Evolutionary conservation across 306 rosid genomes (phyloP).

Genomic region (Trifolium dubium): DNA sequence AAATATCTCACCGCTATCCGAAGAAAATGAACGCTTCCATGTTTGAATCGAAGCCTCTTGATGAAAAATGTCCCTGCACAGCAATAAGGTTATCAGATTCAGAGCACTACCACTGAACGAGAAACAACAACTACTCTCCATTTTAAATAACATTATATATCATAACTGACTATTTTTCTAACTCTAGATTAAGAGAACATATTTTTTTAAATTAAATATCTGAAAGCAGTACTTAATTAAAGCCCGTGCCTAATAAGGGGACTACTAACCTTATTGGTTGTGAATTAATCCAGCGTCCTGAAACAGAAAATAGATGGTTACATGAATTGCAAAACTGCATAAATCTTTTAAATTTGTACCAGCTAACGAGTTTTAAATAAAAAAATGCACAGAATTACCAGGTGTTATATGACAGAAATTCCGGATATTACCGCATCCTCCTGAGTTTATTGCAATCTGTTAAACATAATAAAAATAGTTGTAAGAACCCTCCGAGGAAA

Average conservation of each 20-base stretch:
- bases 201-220: background rate
- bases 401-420: constrained; percentile 52
- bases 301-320: constrained; percentile 20
- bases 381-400: constrained; percentile 48
- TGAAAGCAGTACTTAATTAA: constrained; percentile 26
- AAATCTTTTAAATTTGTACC: constrained; percentile 1
- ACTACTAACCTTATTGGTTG: constrained; percentile 60
- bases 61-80: constrained; percentile 52
- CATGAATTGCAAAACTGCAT: constrained; percentile 28
- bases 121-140: constrained; percentile 14
- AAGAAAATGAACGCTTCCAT: constrained; percentile 70
- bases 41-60: constrained; percentile 49
- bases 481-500: constrained; percentile 25
- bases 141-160: constrained; percentile 12
- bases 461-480: constrained; percentile 33
- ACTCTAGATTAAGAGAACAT: background rate
- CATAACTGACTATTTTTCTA: constrained; percentile 20
- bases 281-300: constrained; percentile 59
- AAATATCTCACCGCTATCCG: constrained; percentile 67
- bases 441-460: constrained; percentile 56
- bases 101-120: constrained; percentile 17
- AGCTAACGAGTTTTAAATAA: background rate
- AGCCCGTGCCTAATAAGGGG: constrained; percentile 12
- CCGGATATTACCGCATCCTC: constrained; percentile 53
- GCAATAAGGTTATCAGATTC: constrained; percentile 38